Evolutionary conservation across 768 basidiomycete genomes (phyloP).

Genomic region (Agrocybe pediades): DNA sequence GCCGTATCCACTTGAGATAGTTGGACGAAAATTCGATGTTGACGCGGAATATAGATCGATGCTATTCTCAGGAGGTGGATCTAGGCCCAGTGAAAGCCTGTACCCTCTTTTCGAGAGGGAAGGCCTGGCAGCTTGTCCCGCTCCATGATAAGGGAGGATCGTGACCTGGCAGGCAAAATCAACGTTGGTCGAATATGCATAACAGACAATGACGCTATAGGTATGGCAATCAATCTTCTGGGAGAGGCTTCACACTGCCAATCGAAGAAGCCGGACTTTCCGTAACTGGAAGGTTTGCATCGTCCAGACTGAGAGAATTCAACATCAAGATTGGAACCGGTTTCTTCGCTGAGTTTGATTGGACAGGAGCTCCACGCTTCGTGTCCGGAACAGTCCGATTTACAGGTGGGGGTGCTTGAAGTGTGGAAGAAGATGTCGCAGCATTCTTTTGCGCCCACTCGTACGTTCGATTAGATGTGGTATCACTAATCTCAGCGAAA

Average conservation of each 20-base stretch:
- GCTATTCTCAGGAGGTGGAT: neutral
- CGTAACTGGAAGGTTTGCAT: slow-evolving; percentile 30
- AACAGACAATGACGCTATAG: neutral
- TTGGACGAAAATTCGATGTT: neutral
- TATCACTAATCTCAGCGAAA: neutral
- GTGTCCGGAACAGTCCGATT: slow-evolving; percentile 10
- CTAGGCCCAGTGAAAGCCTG: neutral
- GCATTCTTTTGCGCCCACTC: slow-evolving; percentile 11
- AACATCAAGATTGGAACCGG: slow-evolving; percentile 29
- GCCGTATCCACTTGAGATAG: slow-evolving; percentile 5
- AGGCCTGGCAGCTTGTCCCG: neutral
- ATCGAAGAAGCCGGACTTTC: slow-evolving; percentile 39
- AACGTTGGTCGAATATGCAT: no score
- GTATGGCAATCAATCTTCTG: slow-evolving; percentile 13
- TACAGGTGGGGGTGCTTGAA: slow-evolving; percentile 9
- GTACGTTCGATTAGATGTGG: slow-evolving; percentile 3
- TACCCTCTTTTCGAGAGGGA: neutral
- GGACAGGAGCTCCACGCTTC: neutral
- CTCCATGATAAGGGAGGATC: neutral
- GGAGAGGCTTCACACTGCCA: slow-evolving; percentile 24
- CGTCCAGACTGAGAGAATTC: slow-evolving; percentile 30
- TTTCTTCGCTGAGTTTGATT: slow-evolving; percentile 15
- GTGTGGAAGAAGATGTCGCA: slow-evolving; percentile 6
- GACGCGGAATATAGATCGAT: neutral
- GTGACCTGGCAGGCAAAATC: neutral